Conservation (phyloP, 805 yeast genomes). For the Pichia scutulata region DNA sequence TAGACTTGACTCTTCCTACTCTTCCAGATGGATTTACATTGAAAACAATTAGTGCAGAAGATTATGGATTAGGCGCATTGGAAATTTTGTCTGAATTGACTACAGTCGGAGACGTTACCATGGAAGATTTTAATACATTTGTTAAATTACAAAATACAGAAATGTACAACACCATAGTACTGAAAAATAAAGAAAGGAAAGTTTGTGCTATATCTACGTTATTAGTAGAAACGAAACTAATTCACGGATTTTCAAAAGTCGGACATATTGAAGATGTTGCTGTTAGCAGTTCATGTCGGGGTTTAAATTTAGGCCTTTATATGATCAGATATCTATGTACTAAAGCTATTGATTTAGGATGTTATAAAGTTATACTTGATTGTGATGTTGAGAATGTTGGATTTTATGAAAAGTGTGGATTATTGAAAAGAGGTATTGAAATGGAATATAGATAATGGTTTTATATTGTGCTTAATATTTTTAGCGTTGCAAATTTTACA, state of each 20-base stretch:
- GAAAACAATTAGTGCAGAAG: slow-evolving; percentile 48
- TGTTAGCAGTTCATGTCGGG: slow-evolving; percentile 67
- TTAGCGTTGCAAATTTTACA: slow-evolving; percentile 4
- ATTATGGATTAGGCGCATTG: slow-evolving; percentile 55
- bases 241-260: slow-evolving; percentile 76
- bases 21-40: slow-evolving; percentile 61
- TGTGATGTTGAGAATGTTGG: slow-evolving; percentile 76
- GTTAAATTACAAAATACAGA: slow-evolving; percentile 51
- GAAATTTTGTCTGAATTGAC: slow-evolving; percentile 64
- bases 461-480: slow-evolving; percentile 3
- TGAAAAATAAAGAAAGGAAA: slow-evolving; percentile 40
- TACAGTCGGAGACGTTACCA: slow-evolving; percentile 67
- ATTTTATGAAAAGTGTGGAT: slow-evolving; percentile 87
- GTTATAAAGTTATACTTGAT: slow-evolving; percentile 85
- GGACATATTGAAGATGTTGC: slow-evolving; percentile 97
- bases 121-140: slow-evolving; percentile 40
- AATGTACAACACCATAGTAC: slow-evolving; percentile 64
- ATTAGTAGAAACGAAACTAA: slow-evolving; percentile 70
- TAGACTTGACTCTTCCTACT: background rate
- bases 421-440: slow-evolving; percentile 54
- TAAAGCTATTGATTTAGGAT: slow-evolving; percentile 53
- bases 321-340: slow-evolving; percentile 56
- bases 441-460: slow-evolving; percentile 46
- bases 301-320: slow-evolving; percentile 67
- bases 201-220: slow-evolving; percentile 84